These are phyloP conservation scores for Suhomyces pyralidae DNA, from an alignment of 805 yeast species.

Conservation along the genomic window DNA sequence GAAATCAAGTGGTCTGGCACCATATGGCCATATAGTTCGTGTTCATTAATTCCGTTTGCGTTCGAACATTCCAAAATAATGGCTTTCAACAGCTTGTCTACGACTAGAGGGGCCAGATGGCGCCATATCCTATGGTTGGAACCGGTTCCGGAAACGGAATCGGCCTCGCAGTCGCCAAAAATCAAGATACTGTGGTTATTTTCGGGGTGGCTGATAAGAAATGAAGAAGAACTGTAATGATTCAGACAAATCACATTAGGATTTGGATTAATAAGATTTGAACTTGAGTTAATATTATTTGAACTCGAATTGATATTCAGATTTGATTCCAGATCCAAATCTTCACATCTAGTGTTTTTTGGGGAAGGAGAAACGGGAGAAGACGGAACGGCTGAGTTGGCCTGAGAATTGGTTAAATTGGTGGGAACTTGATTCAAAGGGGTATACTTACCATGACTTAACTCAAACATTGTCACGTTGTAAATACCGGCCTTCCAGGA, in stretches of 20 bases:
- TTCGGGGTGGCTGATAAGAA: slow-evolving; percentile 42
- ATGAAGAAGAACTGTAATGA: slow-evolving; percentile 54
- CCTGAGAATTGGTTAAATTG: no score
- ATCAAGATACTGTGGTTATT: slow-evolving; percentile 45
- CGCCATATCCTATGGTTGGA: slow-evolving; percentile 54
- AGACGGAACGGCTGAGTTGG: not conserved
- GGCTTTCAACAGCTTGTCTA: slow-evolving; percentile 39
- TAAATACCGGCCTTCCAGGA: slow-evolving; percentile 13
- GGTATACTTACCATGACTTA: slow-evolving; percentile 31
- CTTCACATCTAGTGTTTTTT: not conserved
- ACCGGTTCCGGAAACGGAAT: slow-evolving; percentile 40
- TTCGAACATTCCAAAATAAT: slow-evolving; percentile 80
- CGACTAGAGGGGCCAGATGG: slow-evolving; percentile 46
- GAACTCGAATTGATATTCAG: no score
- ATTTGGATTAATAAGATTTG: no score
- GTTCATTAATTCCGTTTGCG: slow-evolving; percentile 23
- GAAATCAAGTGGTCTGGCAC: slow-evolving; percentile 60
- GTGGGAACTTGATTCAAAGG: not conserved
- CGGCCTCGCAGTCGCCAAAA: slow-evolving; percentile 87
- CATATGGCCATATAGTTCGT: slow-evolving; percentile 72
- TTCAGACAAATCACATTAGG: no score
- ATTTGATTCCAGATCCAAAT: not conserved
- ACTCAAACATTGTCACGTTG: slow-evolving; percentile 27
- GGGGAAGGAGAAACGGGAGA: not conserved
- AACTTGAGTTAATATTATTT: no score